These are phyloP conservation scores for Cynanchum wilfordii DNA, from an alignment of 257 asterid species.

Conservation along the genomic window DNA sequence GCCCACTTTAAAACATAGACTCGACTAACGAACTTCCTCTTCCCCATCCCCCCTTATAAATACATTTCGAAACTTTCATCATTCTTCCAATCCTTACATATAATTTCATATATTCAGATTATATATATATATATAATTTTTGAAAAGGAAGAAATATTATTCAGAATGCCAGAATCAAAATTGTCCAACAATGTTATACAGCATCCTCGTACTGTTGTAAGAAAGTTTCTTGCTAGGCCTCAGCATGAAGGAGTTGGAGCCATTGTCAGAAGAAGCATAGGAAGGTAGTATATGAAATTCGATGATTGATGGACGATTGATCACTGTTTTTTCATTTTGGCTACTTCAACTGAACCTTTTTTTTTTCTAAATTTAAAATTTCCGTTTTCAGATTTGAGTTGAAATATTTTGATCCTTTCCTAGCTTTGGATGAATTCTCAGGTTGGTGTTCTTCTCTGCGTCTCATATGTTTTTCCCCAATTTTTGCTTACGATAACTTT, in stretches of 20 bases:
- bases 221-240: conserved; percentile 72
- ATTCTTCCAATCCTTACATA: neutral
- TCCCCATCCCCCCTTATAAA: conserved; percentile 22
- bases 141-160: neutral
- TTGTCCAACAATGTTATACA: conserved; percentile 11
- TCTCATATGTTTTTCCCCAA: neutral
- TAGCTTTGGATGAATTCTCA: conserved; percentile 79
- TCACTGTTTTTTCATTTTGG: neutral
- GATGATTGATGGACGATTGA: neutral
- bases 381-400: conserved; percentile 59
- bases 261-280: conserved; percentile 84
- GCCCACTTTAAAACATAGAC: neutral
- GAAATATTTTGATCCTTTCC: conserved; percentile 79
- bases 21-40: conserved; percentile 6
- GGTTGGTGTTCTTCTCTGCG: conserved; percentile 28
- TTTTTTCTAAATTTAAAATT: too few species aligned
- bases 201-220: conserved; percentile 57
- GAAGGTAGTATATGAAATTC: conserved; percentile 40
- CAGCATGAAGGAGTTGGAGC: conserved; percentile 91
- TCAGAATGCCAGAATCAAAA: neutral
- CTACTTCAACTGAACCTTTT: neutral
- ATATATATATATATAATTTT: too few species aligned
- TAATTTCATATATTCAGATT: neutral
- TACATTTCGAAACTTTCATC: neutral
- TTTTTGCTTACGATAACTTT: conserved; percentile 8